Conservation (phyloP, 495 filamentous ascomycete species). For the Penicillium subrubescens region DNA sequence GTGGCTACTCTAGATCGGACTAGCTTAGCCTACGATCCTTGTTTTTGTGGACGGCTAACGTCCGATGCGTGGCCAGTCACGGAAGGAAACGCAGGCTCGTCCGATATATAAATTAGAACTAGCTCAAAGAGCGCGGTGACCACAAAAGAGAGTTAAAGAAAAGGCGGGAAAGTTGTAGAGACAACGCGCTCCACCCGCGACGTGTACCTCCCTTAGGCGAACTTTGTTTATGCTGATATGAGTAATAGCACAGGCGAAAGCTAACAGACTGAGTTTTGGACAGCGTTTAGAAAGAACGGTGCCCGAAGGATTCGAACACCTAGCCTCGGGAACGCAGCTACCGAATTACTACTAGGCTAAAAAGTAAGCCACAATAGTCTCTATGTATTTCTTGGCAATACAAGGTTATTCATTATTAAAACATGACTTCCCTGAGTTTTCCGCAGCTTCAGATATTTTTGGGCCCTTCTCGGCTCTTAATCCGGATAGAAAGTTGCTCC, state of each 20-base stretch:
- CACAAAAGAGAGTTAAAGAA: not conserved
- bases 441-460: not conserved
- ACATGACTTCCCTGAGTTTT: not conserved
- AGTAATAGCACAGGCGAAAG: not conserved
- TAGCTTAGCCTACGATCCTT: no score
- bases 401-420: not conserved
- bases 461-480: not conserved
- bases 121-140: not conserved
- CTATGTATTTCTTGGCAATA: not conserved
- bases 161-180: not conserved
- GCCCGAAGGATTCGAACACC: not conserved
- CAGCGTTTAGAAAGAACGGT: not conserved
- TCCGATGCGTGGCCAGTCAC: not conserved
- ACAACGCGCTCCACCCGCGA: not conserved
- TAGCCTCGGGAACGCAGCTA: not conserved
- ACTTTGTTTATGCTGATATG: not conserved
- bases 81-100: not conserved
- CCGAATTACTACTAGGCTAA: not conserved
- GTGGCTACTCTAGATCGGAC: no score
- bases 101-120: not conserved
- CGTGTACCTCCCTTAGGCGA: not conserved
- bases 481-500: slow-evolving; percentile 2
- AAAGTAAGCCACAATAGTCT: not conserved
- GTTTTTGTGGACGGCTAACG: not conserved
- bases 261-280: not conserved